A percentile compares a stretch with the other conserved stretches of the same genome.
phyloP scores from a whole-genome alignment of 2,329 filamentous ascomycete genomes.

The Thelonectria rubi region DNA sequence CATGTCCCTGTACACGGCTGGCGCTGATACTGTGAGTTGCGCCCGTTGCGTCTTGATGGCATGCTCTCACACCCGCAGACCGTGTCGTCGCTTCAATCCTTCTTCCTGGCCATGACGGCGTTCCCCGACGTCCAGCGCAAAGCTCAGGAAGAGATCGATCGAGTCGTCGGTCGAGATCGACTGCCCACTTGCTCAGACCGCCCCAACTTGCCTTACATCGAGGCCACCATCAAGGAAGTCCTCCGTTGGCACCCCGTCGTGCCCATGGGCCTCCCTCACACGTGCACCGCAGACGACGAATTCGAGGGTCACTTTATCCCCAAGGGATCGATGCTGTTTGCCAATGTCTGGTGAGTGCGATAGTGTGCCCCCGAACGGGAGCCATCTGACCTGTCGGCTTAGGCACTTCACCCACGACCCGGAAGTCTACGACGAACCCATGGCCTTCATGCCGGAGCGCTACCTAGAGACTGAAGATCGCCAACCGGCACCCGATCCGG shows the following conservation, averaged over 20 bases:
- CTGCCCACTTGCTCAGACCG: slow-evolving; percentile 38
- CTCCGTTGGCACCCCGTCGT: slow-evolving; percentile 43
- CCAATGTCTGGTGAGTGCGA: slow-evolving; percentile 30
- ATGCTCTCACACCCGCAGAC: slow-evolving; percentile 1
- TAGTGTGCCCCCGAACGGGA: too few species aligned
- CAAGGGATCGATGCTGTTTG: slow-evolving; percentile 31
- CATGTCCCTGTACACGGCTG: slow-evolving; percentile 30
- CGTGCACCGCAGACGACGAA: slow-evolving; percentile 43
- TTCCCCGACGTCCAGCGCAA: slow-evolving; percentile 28
- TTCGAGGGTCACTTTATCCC: slow-evolving; percentile 39
- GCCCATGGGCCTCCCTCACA: slow-evolving; percentile 50
- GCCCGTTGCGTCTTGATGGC: background rate
- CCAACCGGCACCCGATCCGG: slow-evolving; percentile 41
- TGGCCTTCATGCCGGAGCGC: slow-evolving; percentile 29
- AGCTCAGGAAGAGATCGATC: slow-evolving; percentile 34
- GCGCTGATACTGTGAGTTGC: slow-evolving; percentile 34
- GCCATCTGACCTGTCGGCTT: background rate
- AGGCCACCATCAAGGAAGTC: slow-evolving; percentile 44
- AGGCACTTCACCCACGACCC: slow-evolving; percentile 35
- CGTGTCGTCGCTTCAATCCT: slow-evolving; percentile 29
- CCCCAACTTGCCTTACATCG: slow-evolving; percentile 39
- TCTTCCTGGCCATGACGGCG: slow-evolving; percentile 31
- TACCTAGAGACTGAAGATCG: slow-evolving; percentile 30
- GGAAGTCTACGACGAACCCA: slow-evolving; percentile 27
- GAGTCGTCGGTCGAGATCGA: slow-evolving; percentile 39